Base-by-base conservation (phyloP, 108 stramenopile genomes). In the Pelagomonas calceolata region DNA sequence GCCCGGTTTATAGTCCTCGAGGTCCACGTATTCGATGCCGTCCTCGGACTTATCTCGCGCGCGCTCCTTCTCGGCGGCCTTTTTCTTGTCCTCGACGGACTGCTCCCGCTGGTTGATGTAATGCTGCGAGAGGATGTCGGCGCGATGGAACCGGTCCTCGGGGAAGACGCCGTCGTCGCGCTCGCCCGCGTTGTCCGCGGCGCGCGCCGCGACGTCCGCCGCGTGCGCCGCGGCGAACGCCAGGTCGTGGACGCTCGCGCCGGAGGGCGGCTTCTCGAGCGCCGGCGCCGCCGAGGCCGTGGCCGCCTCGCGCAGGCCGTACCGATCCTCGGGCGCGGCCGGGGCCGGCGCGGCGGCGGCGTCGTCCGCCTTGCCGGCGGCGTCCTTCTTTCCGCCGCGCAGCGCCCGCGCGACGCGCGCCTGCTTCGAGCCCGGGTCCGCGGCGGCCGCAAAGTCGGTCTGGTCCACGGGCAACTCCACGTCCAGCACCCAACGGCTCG, bases 1-100 rank as follows among this genome's bases (percentile, higher is more conserved):
- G 3, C 70, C 73, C 26, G 63, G 63, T 37, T 67, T 67, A 36
- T 68, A 73, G 37, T 73, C 73, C 63, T 73, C 73, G 39, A 73
- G 34, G 51, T 73, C 73, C 7, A 73, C 21, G 63, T 73, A 73
- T 37, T 73, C 73, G 31, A 73, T 63, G 73, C 68, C 36, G 7
- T 14, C 12, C 39, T 73, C 73, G 7, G 30, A 31, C 63, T 46
- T 34, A 14, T 32, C 31, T 5, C 33, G 66, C 60, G 60, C 36
- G 32, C 64, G 21, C 37, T 39, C 34, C 73, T 73, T 67, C 31
- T 72, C 44, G 34, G 63, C 51, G 32, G 33, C 5, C 36, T 73
- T 67, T 17, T 32, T 4, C 66, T 66, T 66, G 18, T 68, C 73
- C 66, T 67, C 33, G 70, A 65, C 31, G 64, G 43, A 34, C 66